phyloP scores from a whole-genome alignment of 2,329 filamentous ascomycete species.

The Dactylellina cionopaga region DNA sequence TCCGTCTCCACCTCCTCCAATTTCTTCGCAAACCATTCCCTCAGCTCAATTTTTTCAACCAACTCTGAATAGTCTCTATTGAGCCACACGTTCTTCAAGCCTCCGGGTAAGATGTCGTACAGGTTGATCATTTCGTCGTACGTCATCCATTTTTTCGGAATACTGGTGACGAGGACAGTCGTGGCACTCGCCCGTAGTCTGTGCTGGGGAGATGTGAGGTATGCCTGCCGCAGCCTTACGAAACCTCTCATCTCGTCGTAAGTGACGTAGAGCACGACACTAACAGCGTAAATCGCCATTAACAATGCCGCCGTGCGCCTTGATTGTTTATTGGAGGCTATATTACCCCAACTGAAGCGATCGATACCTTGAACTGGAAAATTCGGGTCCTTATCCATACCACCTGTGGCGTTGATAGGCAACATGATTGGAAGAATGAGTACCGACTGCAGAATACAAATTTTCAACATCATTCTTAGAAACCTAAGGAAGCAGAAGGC shows the following conservation, averaged over 20 bases:
- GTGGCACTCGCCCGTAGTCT: conserved; percentile 92
- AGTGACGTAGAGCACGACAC: conserved; percentile 87
- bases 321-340: conserved; percentile 71
- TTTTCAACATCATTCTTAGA: conserved; percentile 83
- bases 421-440: conserved; percentile 85
- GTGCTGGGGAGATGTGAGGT: conserved; percentile 93
- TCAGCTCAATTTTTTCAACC: conserved; percentile 80
- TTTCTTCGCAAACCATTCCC: conserved; percentile 74
- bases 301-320: conserved; percentile 87
- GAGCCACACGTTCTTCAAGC: conserved; percentile 94
- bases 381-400: conserved; percentile 70
- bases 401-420: conserved; percentile 81
- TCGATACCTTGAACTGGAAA: conserved; percentile 74
- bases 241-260: conserved; percentile 87
- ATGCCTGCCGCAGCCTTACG: conserved; percentile 91
- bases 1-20: conserved; percentile 87
- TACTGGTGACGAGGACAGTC: conserved; percentile 90
- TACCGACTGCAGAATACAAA: conserved; percentile 83
- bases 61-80: conserved; percentile 88
- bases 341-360: conserved; percentile 86
- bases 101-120: conserved; percentile 95
- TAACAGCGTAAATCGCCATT: conserved; percentile 78
- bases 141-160: conserved; percentile 89
- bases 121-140: conserved; percentile 81
- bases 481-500: conserved; percentile 98